Percentiles rank a stretch among this genome's conserved stretches.
Conservation (phyloP, 176 grass and related monocot species). For the Alopecurus myosuroides region DNA sequence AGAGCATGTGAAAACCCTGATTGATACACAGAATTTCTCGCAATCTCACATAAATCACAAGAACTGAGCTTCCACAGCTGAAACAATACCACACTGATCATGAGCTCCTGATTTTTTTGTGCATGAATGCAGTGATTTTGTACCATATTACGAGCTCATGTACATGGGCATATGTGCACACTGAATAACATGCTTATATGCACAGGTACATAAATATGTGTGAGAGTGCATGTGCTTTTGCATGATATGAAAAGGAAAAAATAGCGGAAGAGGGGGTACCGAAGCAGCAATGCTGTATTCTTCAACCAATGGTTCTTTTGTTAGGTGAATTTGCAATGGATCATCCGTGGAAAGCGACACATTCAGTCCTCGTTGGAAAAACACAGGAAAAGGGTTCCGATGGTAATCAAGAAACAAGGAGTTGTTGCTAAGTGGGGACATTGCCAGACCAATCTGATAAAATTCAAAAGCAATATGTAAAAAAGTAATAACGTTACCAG, state of each 20-base stretch:
- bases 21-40: slow-evolving; percentile 89
- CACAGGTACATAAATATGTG: background rate
- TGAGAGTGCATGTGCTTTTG: background rate
- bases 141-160: background rate
- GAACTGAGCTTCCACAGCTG: slow-evolving; percentile 98
- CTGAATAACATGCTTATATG: background rate
- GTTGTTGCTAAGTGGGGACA: slow-evolving; percentile 97
- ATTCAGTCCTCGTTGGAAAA: slow-evolving; percentile 91
- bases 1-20: slow-evolving; percentile 94
- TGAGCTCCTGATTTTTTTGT: background rate
- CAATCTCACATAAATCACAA: slow-evolving; percentile 99
- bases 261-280: slow-evolving; percentile 47
- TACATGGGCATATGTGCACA: background rate
- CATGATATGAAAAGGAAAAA: background rate
- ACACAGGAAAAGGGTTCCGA: slow-evolving; percentile 84
- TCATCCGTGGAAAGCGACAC: slow-evolving; percentile 95
- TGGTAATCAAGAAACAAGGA: slow-evolving; percentile 98
- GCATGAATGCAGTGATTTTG: background rate
- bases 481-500: background rate
- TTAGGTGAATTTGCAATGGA: slow-evolving; percentile 99
- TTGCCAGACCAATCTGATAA: slow-evolving; percentile 89
- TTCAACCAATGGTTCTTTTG: slow-evolving; percentile 98
- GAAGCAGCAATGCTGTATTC: slow-evolving; percentile 99
- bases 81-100: slow-evolving; percentile 18
- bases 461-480: slow-evolving; percentile 30